A percentile compares a stretch with the other conserved stretches of the same genome.
phyloP scores from a whole-genome alignment of 2,329 filamentous ascomycete genomes.

The Colletotrichum cereale region DNA sequence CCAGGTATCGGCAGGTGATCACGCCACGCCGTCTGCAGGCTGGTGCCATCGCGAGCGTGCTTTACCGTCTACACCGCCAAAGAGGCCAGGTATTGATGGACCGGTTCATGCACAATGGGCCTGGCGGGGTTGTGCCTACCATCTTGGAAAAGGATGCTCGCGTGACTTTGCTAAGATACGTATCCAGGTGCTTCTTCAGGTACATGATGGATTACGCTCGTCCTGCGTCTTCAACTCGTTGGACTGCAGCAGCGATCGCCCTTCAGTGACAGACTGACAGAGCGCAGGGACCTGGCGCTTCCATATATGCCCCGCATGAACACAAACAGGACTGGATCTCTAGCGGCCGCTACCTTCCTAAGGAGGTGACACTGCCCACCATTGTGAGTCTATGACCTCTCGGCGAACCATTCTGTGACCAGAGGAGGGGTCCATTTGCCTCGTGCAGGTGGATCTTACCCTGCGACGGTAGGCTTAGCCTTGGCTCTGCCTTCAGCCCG shows the following conservation, averaged over 20 bases:
- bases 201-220: not conserved
- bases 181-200: not conserved
- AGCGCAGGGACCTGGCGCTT: constrained; percentile 38
- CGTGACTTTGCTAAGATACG: too few relatives aligned
- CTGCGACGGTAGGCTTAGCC: constrained; percentile 33
- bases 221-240: not conserved
- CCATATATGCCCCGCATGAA: constrained; percentile 35
- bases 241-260: not conserved
- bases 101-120: not conserved
- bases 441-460: constrained; percentile 39
- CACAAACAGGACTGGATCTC: constrained; percentile 1
- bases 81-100: not conserved
- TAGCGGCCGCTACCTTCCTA: constrained; percentile 18
- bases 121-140: not conserved
- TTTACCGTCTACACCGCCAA: constrained; percentile 17
- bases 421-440: constrained; percentile 25
- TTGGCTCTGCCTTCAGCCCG: constrained; percentile 17
- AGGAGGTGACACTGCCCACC: constrained; percentile 18
- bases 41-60: constrained; percentile 24
- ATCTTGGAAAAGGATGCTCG: not conserved
- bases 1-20: constrained; percentile 32
- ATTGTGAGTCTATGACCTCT: constrained; percentile 15
- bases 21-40: constrained; percentile 25
- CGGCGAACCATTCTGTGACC: constrained; percentile 35
- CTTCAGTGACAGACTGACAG: constrained; percentile 12